Evolutionary conservation across 2,329 filamentous ascomycete genomes (phyloP).

Genomic region (Talaromyces verruculosus): DNA sequence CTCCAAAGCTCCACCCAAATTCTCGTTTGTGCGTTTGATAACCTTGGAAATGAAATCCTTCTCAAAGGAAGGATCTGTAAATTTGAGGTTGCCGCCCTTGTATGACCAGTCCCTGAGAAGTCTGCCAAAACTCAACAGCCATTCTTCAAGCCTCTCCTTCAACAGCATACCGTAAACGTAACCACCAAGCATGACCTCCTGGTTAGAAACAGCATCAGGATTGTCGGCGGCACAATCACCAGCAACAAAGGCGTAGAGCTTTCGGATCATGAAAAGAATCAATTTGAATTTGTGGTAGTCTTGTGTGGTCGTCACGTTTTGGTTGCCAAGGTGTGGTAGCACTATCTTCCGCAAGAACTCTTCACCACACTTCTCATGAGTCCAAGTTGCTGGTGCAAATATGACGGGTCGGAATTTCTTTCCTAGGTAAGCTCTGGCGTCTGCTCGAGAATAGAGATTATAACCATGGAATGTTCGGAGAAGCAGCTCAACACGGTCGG

Average conservation of each 20-base stretch:
- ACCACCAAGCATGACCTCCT: slow-evolving; percentile 89
- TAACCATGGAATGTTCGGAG: slow-evolving; percentile 93
- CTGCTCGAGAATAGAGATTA: slow-evolving; percentile 73
- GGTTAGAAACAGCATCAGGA: slow-evolving; percentile 92
- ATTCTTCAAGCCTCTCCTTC: slow-evolving; percentile 91
- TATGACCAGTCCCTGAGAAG: slow-evolving; percentile 57
- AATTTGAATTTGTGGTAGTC: slow-evolving; percentile 91
- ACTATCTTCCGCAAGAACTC: slow-evolving; percentile 90
- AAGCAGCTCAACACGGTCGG: slow-evolving; percentile 87
- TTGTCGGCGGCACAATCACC: slow-evolving; percentile 94
- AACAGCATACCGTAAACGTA: slow-evolving; percentile 94
- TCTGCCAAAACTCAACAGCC: slow-evolving; percentile 65
- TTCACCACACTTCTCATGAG: slow-evolving; percentile 83
- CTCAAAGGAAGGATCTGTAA: slow-evolving; percentile 73
- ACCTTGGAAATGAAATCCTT: slow-evolving; percentile 78
- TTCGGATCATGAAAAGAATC: slow-evolving; percentile 93
- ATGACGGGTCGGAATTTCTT: slow-evolving; percentile 88
- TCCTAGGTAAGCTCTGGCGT: slow-evolving; percentile 83
- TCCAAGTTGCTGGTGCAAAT: slow-evolving; percentile 77
- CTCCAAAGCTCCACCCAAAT: slow-evolving; percentile 80
- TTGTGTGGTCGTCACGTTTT: slow-evolving; percentile 78
- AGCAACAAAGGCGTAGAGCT: slow-evolving; percentile 88
- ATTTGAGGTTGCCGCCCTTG: slow-evolving; percentile 55
- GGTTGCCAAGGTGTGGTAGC: slow-evolving; percentile 84
- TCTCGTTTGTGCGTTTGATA: slow-evolving; percentile 79